Base-by-base conservation (phyloP, 2,329 filamentous ascomycete genomes). In the Colletotrichum coccodes region DNA sequence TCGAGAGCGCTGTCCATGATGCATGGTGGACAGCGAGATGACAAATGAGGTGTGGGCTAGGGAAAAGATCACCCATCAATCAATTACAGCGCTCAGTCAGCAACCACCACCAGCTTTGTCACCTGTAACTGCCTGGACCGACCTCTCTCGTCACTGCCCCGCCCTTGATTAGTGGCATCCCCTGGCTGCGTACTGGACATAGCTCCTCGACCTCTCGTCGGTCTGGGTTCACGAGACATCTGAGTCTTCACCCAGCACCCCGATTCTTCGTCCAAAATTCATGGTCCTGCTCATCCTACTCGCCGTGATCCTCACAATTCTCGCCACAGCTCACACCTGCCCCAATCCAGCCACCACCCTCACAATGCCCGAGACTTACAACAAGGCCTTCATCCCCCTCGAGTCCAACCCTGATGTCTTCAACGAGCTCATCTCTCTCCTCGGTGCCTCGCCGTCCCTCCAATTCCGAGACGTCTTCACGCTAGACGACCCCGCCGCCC, bases 391-490 rank as follows among this genome's bases (percentile, higher is more conserved):
- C 60, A 71, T 75, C 23, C 76, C 77, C 3, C 74, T 79, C 42
- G 76, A 78, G 52, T 76, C 75, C 73, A 92, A 92, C 76, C 90
- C 91, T 0, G 88, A 89, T 74, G 85, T 92, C 23, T 92, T 93
- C 86, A 89, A 86, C 66, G 81, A 85, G 65, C 85, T 93, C 23
- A 83, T 91, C 46, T 88, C 88, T 76, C 84, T 86, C 68, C 86
- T 93, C 30, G 91, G 91, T 58, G 84, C 91, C 40, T 86, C 89
- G 2, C 74, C 79, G 26, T 79, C 80, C 46, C 80, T 93, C 21
- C 82, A 83, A 71, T 94, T 93, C 82, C 85, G 90, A 75, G 91
- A 93, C 76, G 88, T 93, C 76, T 92, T 86, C 81, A 89, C 87
- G 67, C 88, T 93, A 75, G 87, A 90, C 77, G 91, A 93, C 38